phyloP scores from a whole-genome alignment of 768 basidiomycete genomes.

The Pseudohyphozyma bogoriensis region DNA sequence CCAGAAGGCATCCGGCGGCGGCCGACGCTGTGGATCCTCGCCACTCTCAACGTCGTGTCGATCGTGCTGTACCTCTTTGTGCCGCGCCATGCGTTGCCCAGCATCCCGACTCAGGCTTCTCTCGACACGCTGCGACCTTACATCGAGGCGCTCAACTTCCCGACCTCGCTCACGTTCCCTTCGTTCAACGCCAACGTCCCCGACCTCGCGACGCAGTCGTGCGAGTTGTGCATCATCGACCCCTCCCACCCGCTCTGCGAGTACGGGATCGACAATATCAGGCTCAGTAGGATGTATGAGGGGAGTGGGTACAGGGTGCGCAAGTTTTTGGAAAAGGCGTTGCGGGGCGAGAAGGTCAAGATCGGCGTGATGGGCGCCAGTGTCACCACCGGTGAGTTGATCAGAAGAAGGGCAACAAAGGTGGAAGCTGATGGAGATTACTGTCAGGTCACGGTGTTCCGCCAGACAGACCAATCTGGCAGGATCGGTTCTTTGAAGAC shows the following conservation, averaged over 20 bases:
- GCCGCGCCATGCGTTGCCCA: no score
- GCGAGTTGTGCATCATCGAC: background rate
- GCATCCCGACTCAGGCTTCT: no score
- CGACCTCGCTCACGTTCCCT: no score
- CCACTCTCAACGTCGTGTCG: no score
- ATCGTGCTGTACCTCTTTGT: no score
- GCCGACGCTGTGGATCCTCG: no score
- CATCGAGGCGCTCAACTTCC: no score
- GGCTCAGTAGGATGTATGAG: constrained; percentile 24
- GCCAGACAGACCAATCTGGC: background rate
- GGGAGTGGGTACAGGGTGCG: constrained; percentile 21
- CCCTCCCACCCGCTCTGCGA: constrained; percentile 21
- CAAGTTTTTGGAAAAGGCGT: constrained; percentile 26
- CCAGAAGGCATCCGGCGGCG: no score
- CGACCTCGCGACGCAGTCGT: no score
- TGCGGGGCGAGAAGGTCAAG: constrained; percentile 23
- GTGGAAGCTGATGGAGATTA: background rate
- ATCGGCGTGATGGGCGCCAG: constrained; percentile 29
- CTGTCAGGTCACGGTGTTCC: constrained; percentile 1
- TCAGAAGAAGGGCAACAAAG: background rate
- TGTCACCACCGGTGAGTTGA: constrained; percentile 8
- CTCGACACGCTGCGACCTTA: no score
- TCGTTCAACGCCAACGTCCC: no score
- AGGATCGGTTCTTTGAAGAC: background rate
- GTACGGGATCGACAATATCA: constrained; percentile 25